A percentile compares a stretch with the other conserved stretches of the same genome.
Evolutionary conservation across 495 filamentous ascomycete species (phyloP).

Genomic region (Penicillium pulvis): DNA sequence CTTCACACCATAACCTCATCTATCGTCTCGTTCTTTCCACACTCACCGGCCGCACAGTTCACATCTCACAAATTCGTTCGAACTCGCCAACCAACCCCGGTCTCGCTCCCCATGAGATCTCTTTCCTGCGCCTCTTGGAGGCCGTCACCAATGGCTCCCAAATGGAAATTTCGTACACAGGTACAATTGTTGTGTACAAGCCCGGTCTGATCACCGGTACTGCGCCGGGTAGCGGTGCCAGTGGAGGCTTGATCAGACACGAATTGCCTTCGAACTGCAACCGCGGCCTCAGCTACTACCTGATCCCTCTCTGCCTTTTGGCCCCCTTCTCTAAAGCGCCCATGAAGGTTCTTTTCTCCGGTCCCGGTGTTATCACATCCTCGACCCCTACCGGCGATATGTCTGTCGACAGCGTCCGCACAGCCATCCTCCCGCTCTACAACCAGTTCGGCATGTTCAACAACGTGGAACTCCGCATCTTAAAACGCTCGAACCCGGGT

Average conservation of each 20-base stretch:
- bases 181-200: constrained; percentile 86
- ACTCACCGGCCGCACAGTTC: constrained; percentile 83
- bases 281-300: constrained; percentile 88
- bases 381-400: constrained; percentile 81
- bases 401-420: constrained; percentile 88
- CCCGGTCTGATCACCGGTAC: constrained; percentile 90
- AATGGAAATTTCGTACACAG: constrained; percentile 93
- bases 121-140: constrained; percentile 92
- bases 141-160: constrained; percentile 91
- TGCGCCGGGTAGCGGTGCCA: constrained; percentile 63
- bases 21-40: constrained; percentile 88
- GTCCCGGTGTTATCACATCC: constrained; percentile 90
- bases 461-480: constrained; percentile 83
- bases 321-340: constrained; percentile 91
- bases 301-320: constrained; percentile 83
- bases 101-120: constrained; percentile 88
- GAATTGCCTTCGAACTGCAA: constrained; percentile 72
- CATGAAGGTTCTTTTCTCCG: constrained; percentile 84
- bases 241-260: constrained; percentile 74
- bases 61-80: constrained; percentile 90
- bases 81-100: constrained; percentile 82
- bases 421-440: constrained; percentile 87
- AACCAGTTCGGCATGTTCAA: constrained; percentile 85
- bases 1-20: constrained; percentile 76
- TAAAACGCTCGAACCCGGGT: constrained; percentile 75